Base-by-base conservation (phyloP, 2,329 filamentous ascomycete genomes). In the Rhexocercosporidium sp. region DNA sequence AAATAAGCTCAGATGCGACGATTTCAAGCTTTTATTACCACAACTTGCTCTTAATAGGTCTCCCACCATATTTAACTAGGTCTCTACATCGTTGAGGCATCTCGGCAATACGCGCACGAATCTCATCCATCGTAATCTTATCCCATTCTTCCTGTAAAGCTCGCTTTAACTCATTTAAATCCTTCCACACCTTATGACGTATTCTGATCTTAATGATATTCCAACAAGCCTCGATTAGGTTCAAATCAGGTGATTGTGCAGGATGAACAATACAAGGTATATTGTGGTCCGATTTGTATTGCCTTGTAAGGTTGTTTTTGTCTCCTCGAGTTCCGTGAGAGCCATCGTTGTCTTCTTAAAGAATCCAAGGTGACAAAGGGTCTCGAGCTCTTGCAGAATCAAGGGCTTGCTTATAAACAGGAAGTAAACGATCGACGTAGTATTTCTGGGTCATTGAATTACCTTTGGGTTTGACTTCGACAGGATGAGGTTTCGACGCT, bases 391-490 rank as follows among this genome's bases (percentile, higher is more conserved):
- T 59, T 63, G 16, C n/a, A 18, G 25, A 37, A n/a, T 62, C 16
- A 25, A 69, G 37, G 22, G 64, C 59, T 47, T 64, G 5, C 18
- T 11, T 22, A 29, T 69, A 66, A 14, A 66, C 39, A 63, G 59
- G 64, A 34, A 66, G 20, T 27, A 69, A 47, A 47, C 41, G 51
- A n/a, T 64, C 34, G 37, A 64, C 31, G 47, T 66, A 66, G 25
- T 69, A 66, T 59, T 69, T 69, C 27, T 66, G 44, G 7, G 53
- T 66, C 25, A 69, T 66, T 20, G 47, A 12, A 37, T 67, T 67
- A 4, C 61, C 44, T 44, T 56, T 27, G 31, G 59, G 53, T 20
- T 67, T 67, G 20, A 60, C 16, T 54, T 64, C 53, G 16, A 54
- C 25, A 27, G 56, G 29, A 22, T 59, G 49, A 53, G 39, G 65